A percentile compares a stretch with the other conserved stretches of the same genome.
These are phyloP conservation scores for Chalciporus sphaerocephalus DNA, from an alignment of 768 basidiomycete genomes.

Conservation along the genomic window DNA sequence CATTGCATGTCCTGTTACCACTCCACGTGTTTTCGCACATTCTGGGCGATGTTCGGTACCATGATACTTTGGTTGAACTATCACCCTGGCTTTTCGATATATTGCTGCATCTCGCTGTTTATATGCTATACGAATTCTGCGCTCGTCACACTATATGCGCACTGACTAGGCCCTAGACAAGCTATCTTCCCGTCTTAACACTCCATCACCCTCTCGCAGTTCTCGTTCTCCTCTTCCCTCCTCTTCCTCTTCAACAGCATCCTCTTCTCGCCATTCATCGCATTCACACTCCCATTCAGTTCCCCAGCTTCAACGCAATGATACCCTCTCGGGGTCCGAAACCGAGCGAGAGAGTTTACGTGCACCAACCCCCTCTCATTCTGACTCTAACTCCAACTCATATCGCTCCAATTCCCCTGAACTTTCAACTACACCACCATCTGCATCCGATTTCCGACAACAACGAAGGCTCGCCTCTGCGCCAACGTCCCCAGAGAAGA, in stretches of 20 bases:
- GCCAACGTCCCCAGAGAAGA: slow-evolving; percentile 43
- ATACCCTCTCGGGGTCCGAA: slow-evolving; percentile 68
- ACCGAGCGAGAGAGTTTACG: slow-evolving; percentile 66
- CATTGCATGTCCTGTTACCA: slow-evolving; percentile 26
- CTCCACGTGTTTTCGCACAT: slow-evolving; percentile 30
- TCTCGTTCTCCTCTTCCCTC: slow-evolving; percentile 35
- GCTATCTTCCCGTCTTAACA: slow-evolving; percentile 55
- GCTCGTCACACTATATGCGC: not conserved
- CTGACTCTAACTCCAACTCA: slow-evolving; percentile 28
- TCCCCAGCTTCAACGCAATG: slow-evolving; percentile 27
- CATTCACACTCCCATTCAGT: slow-evolving; percentile 29
- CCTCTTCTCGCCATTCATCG: slow-evolving; percentile 35
- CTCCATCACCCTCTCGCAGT: slow-evolving; percentile 49
- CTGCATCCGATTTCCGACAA: slow-evolving; percentile 17
- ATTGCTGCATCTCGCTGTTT: slow-evolving; percentile 8
- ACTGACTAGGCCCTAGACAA: slow-evolving; percentile 58
- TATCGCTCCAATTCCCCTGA: slow-evolving; percentile 39
- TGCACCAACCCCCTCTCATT: slow-evolving; percentile 30
- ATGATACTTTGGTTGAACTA: not conserved
- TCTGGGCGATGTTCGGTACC: slow-evolving; percentile 12
- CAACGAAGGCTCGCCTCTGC: slow-evolving; percentile 46
- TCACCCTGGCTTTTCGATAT: slow-evolving; percentile 6
- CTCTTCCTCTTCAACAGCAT: slow-evolving; percentile 35
- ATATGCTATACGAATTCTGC: slow-evolving; percentile 18
- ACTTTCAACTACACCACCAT: slow-evolving; percentile 36